These are phyloP conservation scores for Tetrastigma voinierianum DNA, from an alignment of 164 flowering plant genomes.

Conservation along the genomic window DNA sequence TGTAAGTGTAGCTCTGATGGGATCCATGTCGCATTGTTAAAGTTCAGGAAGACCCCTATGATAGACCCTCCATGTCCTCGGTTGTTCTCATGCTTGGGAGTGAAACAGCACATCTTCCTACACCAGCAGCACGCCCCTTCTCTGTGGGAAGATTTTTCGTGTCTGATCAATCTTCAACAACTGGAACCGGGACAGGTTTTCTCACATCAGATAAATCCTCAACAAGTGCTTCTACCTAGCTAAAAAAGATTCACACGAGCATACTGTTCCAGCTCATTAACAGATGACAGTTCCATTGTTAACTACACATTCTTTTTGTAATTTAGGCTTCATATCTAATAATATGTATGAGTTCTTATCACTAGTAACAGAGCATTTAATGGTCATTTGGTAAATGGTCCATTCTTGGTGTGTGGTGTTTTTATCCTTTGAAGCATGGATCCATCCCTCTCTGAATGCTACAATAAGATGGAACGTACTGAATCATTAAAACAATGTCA, in stretches of 20 bases:
- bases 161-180: conserved; percentile 10
- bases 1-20: conserved; percentile 25
- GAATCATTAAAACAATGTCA: too few species aligned
- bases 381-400: too few species aligned
- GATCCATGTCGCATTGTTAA: conserved; percentile 31
- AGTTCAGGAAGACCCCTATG: conserved; percentile 27
- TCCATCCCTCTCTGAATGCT: too few species aligned
- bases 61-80: conserved; percentile 23
- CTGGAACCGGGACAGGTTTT: background rate
- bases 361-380: too few species aligned
- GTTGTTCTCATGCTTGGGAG: conserved; percentile 36
- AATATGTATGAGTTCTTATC: too few species aligned
- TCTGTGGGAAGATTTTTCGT: conserved; percentile 4
- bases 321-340: too few species aligned
- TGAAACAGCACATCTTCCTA: conserved; percentile 12
- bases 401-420: too few species aligned
- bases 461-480: too few species aligned
- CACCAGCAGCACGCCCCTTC: conserved; percentile 15
- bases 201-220: conserved; percentile 11
- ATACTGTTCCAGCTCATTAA: background rate
- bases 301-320: background rate
- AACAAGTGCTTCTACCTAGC: conserved; percentile 10
- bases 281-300: background rate
- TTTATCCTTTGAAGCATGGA: too few species aligned
- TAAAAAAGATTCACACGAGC: background rate